phyloP scores from a whole-genome alignment of 2,329 filamentous ascomycete genomes.

The Arthrobotrys pseudoclavata region DNA sequence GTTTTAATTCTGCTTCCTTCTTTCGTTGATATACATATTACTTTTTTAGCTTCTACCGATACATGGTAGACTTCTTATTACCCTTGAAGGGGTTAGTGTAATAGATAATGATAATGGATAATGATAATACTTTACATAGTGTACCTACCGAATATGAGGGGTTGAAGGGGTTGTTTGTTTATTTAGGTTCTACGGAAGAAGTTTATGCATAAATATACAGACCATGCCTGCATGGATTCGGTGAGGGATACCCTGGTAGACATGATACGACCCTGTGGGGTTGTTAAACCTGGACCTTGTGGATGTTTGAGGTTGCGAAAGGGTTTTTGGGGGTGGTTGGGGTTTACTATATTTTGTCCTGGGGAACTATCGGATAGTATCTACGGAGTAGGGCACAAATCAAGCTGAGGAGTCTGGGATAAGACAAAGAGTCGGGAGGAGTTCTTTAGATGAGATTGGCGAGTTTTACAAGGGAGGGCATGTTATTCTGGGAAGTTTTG shows the following conservation, averaged over 20 bases:
- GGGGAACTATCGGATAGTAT: not conserved
- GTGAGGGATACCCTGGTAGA: constrained; percentile 5
- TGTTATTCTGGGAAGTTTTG: not conserved
- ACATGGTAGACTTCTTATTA: not conserved
- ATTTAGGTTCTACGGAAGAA: not conserved
- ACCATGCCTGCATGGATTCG: no score
- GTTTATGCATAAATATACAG: constrained; percentile 1
- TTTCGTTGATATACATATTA: constrained; percentile 16
- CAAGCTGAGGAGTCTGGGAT: no score
- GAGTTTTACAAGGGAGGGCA: not conserved
- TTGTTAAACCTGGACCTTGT: not conserved
- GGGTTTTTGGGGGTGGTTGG: constrained; percentile 1
- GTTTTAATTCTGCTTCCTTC: not conserved
- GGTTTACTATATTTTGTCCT: not conserved
- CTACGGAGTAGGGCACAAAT: no score
- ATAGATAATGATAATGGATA: constrained; percentile 32
- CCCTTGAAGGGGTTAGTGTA: constrained; percentile 8
- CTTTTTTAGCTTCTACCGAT: constrained; percentile 2
- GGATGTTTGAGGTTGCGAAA: constrained; percentile 14
- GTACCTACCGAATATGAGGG: not conserved
- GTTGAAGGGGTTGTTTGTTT: constrained; percentile 14
- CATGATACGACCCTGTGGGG: not conserved
- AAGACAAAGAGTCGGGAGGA: not conserved
- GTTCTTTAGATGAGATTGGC: constrained; percentile 7
- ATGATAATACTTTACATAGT: constrained; percentile 1